These are phyloP conservation scores for Xylaria scruposa DNA, from an alignment of 495 filamentous ascomycete species.

Conservation along the genomic window DNA sequence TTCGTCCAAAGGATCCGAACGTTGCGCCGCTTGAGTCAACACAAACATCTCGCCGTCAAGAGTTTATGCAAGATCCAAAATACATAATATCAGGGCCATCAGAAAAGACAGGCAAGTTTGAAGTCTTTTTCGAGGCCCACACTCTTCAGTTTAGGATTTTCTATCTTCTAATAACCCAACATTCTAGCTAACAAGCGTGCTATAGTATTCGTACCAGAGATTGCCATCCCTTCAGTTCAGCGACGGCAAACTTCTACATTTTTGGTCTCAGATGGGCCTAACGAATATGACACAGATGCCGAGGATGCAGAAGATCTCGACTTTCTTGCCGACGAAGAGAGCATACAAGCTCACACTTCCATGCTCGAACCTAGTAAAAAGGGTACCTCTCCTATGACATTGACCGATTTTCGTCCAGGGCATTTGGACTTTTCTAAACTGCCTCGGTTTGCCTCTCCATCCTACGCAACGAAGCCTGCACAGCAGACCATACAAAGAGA, in stretches of 20 bases:
- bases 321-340: constrained; percentile 50
- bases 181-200: not conserved
- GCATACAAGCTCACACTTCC: constrained; percentile 31
- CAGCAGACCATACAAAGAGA: constrained; percentile 69
- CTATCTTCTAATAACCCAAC: not conserved
- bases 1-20: constrained; percentile 37
- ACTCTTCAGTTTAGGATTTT: not conserved
- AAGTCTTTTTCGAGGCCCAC: not conserved
- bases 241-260: not conserved
- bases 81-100: constrained; percentile 10
- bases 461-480: constrained; percentile 70
- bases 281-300: constrained; percentile 48
- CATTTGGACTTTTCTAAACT: constrained; percentile 62
- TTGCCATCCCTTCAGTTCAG: constrained; percentile 29
- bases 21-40: not conserved
- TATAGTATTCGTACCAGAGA: constrained; percentile 30
- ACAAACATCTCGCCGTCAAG: not conserved
- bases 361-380: not conserved
- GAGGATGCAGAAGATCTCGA: constrained; percentile 61
- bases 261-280: constrained; percentile 31
- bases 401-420: constrained; percentile 67
- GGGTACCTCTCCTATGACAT: not conserved
- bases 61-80: constrained; percentile 33
- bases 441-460: constrained; percentile 65
- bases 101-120: not conserved